Conservation (phyloP, 2,329 filamentous ascomycete species). For the Myriosclerotinia scirpicola region DNA sequence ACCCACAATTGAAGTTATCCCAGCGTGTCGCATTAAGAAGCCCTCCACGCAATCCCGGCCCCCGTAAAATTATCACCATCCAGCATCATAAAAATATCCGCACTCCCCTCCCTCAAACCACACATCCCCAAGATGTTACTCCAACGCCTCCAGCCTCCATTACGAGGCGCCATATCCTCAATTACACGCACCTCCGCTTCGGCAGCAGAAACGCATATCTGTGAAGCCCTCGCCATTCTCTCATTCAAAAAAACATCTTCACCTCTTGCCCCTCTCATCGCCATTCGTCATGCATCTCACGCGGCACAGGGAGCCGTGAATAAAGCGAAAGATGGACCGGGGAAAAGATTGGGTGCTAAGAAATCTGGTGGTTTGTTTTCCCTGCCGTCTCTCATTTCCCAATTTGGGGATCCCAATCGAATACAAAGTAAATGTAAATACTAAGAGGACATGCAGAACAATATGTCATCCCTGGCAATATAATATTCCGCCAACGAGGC, state of each 20-base stretch:
- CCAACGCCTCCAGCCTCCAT: slow-evolving; percentile 47
- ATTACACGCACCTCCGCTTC: slow-evolving; percentile 30
- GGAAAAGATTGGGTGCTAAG: slow-evolving; percentile 93
- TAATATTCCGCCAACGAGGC: slow-evolving; percentile 95
- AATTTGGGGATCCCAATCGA: background rate
- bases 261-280: slow-evolving; percentile 29
- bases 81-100: slow-evolving; percentile 18
- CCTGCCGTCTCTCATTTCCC: background rate
- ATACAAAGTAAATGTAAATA: slow-evolving; percentile 20
- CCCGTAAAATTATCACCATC: slow-evolving; percentile 18
- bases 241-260: slow-evolving; percentile 27
- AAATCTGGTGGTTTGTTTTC: slow-evolving; percentile 71
- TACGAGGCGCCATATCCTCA: slow-evolving; percentile 44
- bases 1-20: background rate
- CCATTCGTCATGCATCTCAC: slow-evolving; percentile 40
- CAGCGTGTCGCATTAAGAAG: too few relatives aligned
- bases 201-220: slow-evolving; percentile 31
- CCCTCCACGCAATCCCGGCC: background rate
- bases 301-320: slow-evolving; percentile 71
- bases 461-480: slow-evolving; percentile 93
- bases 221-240: slow-evolving; percentile 38
- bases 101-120: background rate
- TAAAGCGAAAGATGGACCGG: slow-evolving; percentile 66
- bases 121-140: slow-evolving; percentile 43
- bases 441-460: slow-evolving; percentile 71